Evolutionary conservation across 2,329 filamentous ascomycete species (phyloP), one percentile per base, ranked within the genome.

Genomic region (Keithomyces neogunnii): DNA sequence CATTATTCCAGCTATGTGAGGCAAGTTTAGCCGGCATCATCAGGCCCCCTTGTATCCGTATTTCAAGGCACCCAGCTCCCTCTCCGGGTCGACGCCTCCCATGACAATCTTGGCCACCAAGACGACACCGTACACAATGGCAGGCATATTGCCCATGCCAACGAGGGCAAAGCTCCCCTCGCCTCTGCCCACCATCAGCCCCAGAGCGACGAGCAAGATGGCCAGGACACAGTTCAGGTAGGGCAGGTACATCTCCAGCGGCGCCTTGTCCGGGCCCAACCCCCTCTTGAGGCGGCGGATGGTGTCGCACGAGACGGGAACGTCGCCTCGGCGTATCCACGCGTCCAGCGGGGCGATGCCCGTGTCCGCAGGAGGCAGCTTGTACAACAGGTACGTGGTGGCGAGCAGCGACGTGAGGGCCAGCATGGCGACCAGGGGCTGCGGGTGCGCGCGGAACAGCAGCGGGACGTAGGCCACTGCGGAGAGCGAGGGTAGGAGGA

Each of bases 31-130:
- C 13, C 38, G 35, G 19, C 8, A 19, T 19, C 3, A 3, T 62
- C 59, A 86, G 42, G 84, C 85, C 3, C 85, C 84, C 62, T 85
- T 88, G 62, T 81, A 85, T 50, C 76, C 73, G 68, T 88, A 88
- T 63, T 71, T 80, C 60, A 88, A 69, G 50, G 68, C 71, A 47
- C 76, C 71, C 59, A 91, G 66, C 60, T 86, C 85, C 55, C 72
- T 69, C 61, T 80, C 82, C 4, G 87, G 78, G 67, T 90, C 84
- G 7, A 90, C 78, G 46, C 81, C 75, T 3, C 77, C 76, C 77
- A 90, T 83, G 61, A 86, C 73, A 48, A 79, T 68, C 66, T 89
- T 83, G 32, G 81, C 80, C 45, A 78, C 66, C 51, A 89, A 59
- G 5, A 83, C 74, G 26, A 86, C 72, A 1, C 57, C 73, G 59